A percentile compares a stretch with the other conserved stretches of the same genome.
Conservation (phyloP, 805 yeast species). For the Brettanomyces naardenensis region DNA sequence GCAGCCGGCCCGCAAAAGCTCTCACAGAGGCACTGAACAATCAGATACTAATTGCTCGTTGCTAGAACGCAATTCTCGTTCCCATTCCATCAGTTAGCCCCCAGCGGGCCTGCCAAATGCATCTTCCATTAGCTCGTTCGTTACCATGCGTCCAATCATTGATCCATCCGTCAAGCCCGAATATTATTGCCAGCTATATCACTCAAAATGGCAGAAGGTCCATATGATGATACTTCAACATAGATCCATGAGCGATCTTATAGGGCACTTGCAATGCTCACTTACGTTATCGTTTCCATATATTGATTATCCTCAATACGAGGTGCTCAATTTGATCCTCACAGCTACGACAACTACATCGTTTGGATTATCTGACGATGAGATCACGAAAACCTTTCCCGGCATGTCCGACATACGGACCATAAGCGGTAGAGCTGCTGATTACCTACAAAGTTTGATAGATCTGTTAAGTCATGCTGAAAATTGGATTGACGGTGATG, state of each 20-base stretch:
- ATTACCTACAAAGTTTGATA: background rate
- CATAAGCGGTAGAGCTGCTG: constrained; percentile 1
- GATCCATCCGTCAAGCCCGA: no score
- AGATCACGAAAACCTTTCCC: background rate
- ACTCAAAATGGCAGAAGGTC: background rate
- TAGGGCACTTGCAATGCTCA: background rate
- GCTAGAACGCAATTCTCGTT: no score
- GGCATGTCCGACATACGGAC: background rate
- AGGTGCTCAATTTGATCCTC: background rate
- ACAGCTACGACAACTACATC: constrained; percentile 1
- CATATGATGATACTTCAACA: background rate
- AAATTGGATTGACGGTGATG: background rate
- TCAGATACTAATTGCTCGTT: no score
- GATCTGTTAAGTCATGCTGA: background rate
- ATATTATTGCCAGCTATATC: background rate
- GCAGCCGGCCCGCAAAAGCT: no score
- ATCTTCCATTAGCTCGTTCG: no score
- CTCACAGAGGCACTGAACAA: no score
- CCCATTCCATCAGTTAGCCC: no score
- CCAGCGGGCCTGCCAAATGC: no score
- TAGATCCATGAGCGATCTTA: constrained; percentile 1
- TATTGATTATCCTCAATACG: background rate
- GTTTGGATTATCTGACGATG: background rate
- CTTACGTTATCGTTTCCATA: background rate
- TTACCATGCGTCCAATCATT: no score